Base-by-base conservation (phyloP, 768 basidiomycete species). In the Hericium coralloides region DNA sequence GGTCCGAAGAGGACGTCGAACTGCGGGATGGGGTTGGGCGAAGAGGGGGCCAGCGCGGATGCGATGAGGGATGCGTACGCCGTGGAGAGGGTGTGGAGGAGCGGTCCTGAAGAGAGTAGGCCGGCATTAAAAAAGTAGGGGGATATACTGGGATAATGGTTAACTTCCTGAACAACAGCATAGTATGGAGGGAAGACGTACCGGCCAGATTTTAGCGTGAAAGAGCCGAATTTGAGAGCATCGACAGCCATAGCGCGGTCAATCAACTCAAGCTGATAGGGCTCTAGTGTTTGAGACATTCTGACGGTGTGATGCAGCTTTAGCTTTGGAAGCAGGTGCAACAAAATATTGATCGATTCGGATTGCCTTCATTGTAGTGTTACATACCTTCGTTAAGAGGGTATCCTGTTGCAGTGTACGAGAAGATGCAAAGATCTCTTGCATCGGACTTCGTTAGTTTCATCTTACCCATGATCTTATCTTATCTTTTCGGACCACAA, bases 71-170 rank as follows among this genome's bases (percentile, higher is more conserved):
- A 72, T 2, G 95, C 92, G 63, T 95, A 98, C 4, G 94, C 91
- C 3, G 79, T 74, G 9, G 92, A 84, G 49, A 95, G 74, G 2
- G 84, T 77, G 37, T 85, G 72, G 49, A 98, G 82, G 39, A 95
- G 83, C 0, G 86, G 81, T 0, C 94, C 93, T 2, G 86, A 84
- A 68, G 84, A 89, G 62, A 99, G 78, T 20, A 92, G 79, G 12
- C 92, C 92, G 2, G 94, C 93, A 66, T 98, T 98, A 79, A 98
- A 94, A 71, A 98, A 99, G 73, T 98, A 98, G 1, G 95, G 97
- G 8, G 95, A 99, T 55, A 79, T 73, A 41, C 61, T 62, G 49
- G 36, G 12, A 37, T 5, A 3, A 12, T 92, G 91, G 70, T 2
- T 20, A 5, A 55, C 20, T 57, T 56, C 60, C 38, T 60, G 55